phyloP scores from a whole-genome alignment of 2,329 filamentous ascomycete species.

The Ascochyta lentis region DNA sequence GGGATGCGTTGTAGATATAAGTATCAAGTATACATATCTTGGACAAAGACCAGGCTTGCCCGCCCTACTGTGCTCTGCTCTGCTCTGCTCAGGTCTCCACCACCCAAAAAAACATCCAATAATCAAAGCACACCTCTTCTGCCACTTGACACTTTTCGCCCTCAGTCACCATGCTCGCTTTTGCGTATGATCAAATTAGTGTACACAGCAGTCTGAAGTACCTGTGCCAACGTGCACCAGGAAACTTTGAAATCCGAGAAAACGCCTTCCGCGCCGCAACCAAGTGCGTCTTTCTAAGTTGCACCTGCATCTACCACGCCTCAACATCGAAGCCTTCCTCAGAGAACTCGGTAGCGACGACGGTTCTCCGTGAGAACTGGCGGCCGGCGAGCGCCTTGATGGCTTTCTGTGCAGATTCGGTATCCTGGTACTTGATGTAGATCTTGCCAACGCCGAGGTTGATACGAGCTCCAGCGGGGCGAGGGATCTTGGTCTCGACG shows the following conservation, averaged over 20 bases:
- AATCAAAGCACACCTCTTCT: background rate
- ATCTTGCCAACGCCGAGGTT: constrained; percentile 96
- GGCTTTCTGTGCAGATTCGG: constrained; percentile 81
- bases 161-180: constrained; percentile 8
- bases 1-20: constrained; percentile 6
- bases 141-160: background rate
- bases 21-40: background rate
- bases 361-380: constrained; percentile 95
- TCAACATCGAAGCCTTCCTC: constrained; percentile 97
- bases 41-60: background rate
- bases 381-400: constrained; percentile 88
- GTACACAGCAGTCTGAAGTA: constrained; percentile 15
- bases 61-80: background rate
- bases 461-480: constrained; percentile 82
- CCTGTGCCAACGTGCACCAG: constrained; percentile 10
- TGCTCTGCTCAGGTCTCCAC: background rate
- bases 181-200: constrained; percentile 19
- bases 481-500: constrained; percentile 88
- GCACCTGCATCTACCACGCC: constrained; percentile 70
- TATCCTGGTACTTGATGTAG: constrained; percentile 87
- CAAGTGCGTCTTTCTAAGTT: background rate
- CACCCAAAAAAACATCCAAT: background rate
- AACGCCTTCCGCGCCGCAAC: constrained; percentile 9
- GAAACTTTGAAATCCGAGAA: background rate
- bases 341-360: constrained; percentile 94